A percentile compares a stretch with the other conserved stretches of the same genome.
Evolutionary conservation across 192 early-diverging fungal genomes (phyloP).

Genomic region (Backusella luteola): DNA sequence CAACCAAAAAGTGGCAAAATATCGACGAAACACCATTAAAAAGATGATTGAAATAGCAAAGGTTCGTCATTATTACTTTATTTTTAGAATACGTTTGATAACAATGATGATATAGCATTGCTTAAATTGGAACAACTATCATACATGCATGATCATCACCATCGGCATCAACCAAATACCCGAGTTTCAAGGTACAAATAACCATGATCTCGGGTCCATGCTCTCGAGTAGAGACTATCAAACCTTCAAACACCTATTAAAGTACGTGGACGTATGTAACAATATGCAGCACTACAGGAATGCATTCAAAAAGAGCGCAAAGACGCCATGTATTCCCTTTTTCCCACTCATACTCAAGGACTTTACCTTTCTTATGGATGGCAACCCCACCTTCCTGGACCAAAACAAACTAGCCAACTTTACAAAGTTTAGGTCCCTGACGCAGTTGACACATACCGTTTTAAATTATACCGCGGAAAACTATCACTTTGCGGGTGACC

Average conservation of each 20-base stretch:
- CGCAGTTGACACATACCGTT: slow-evolving; percentile 38
- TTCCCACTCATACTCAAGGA: slow-evolving; percentile 73
- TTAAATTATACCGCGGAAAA: slow-evolving; percentile 34
- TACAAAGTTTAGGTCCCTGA: slow-evolving; percentile 45
- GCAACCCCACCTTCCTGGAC: slow-evolving; percentile 50
- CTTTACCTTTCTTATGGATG: slow-evolving; percentile 70
- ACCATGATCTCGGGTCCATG: neutral
- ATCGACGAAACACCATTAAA: slow-evolving; percentile 15
- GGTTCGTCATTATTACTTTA: slow-evolving; percentile 5
- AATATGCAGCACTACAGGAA: slow-evolving; percentile 69
- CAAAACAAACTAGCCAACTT: slow-evolving; percentile 40
- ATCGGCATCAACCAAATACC: slow-evolving; percentile 45
- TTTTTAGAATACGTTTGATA: neutral
- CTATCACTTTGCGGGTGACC: slow-evolving; percentile 46
- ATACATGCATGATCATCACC: slow-evolving; percentile 64
- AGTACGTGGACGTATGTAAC: slow-evolving; percentile 54
- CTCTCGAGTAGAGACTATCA: slow-evolving; percentile 47
- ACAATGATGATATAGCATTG: slow-evolving; percentile 36
- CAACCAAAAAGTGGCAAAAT: slow-evolving; percentile 9
- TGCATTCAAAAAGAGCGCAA: slow-evolving; percentile 41
- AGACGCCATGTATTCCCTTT: slow-evolving; percentile 55
- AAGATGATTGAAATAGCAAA: slow-evolving; percentile 35
- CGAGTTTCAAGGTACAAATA: neutral
- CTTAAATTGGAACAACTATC: slow-evolving; percentile 60
- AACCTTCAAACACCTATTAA: slow-evolving; percentile 49